Conservation (phyloP, 306 rosid species). For the Acacia melanoxylon region DNA sequence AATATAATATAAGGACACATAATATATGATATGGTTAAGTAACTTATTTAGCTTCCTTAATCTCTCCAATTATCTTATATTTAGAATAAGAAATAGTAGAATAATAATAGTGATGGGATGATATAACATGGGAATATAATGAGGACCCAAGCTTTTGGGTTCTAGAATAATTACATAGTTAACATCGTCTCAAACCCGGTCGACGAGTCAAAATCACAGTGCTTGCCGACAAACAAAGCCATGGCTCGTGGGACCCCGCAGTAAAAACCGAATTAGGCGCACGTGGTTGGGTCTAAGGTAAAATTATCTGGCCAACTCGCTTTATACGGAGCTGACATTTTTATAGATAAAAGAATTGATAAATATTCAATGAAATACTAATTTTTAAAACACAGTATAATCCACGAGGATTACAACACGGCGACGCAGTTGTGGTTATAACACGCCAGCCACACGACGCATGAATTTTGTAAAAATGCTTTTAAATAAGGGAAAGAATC, state of each 20-base stretch:
- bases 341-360: no score
- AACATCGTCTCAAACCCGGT: neutral
- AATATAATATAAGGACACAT: no score
- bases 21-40: no score
- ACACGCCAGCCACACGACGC: neutral
- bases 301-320: neutral
- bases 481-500: neutral
- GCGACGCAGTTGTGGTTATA: neutral
- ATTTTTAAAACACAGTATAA: no score
- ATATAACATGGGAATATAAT: neutral
- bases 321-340: neutral
- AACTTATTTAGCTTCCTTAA: no score
- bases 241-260: neutral
- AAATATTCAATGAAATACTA: neutral
- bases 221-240: neutral
- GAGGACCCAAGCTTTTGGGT: neutral
- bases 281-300: neutral
- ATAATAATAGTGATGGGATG: neutral
- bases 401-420: neutral
- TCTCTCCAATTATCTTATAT: no score
- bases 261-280: neutral
- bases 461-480: no score
- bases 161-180: neutral
- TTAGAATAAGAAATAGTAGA: neutral
- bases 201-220: neutral